phyloP scores from a whole-genome alignment of 2,329 filamentous ascomycete genomes.

The Fusarium algeriense region DNA sequence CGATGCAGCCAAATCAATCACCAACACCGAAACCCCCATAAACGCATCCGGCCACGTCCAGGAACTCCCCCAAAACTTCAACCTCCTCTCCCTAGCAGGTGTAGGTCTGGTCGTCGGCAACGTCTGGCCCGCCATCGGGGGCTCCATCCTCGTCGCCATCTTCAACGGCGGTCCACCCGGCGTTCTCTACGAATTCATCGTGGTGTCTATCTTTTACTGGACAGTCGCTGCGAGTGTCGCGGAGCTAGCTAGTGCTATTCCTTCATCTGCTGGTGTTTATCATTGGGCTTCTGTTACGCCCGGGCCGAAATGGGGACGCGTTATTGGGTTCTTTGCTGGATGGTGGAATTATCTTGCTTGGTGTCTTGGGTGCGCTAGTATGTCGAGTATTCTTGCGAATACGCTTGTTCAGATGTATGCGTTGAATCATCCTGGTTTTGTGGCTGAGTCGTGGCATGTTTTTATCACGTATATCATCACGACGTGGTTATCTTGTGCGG shows the following conservation, averaged over 20 bases:
- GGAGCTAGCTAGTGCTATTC: conserved; percentile 71
- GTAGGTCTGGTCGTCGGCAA: conserved; percentile 58
- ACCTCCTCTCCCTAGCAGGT: conserved; percentile 56
- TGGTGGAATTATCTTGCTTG: conserved; percentile 62
- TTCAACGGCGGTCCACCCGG: conserved; percentile 72
- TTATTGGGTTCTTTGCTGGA: conserved; percentile 60
- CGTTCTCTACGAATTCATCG: conserved; percentile 71
- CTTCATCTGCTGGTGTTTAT: conserved; percentile 71
- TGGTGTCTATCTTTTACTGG: conserved; percentile 66
- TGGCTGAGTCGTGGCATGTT: conserved; percentile 56
- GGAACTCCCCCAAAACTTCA: conserved; percentile 55
- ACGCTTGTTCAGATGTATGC: conserved; percentile 59
- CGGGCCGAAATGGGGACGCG: conserved; percentile 62
- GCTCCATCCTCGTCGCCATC: conserved; percentile 63
- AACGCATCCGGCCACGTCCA: conserved; percentile 59
- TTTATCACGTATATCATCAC: conserved; percentile 57
- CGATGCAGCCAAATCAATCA: conserved; percentile 6
- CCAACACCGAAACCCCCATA: conserved; percentile 33
- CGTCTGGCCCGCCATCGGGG: conserved; percentile 59
- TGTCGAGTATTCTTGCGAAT: conserved; percentile 57
- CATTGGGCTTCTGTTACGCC: conserved; percentile 72
- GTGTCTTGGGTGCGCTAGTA: conserved; percentile 55
- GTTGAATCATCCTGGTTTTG: conserved; percentile 55
- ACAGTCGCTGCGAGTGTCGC: conserved; percentile 69
- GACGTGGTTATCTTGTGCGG: conserved; percentile 55